phyloP scores from a whole-genome alignment of 495 filamentous ascomycete genomes.

The Massariosphaeria phaeospora region DNA sequence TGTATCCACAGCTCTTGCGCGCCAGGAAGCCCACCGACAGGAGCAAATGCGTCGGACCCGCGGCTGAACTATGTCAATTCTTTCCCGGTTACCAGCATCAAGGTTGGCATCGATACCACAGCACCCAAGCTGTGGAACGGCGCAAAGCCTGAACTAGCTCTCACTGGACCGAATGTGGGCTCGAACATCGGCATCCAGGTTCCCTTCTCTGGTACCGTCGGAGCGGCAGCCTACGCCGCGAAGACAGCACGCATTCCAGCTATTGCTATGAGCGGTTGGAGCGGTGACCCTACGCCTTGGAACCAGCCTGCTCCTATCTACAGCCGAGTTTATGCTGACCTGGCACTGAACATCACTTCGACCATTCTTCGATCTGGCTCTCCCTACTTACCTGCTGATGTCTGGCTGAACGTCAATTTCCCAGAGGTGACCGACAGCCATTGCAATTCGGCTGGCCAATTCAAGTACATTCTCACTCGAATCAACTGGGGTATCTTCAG shows the following conservation, averaged over 20 bases:
- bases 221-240: slow-evolving; percentile 55
- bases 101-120: slow-evolving; percentile 56
- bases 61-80: slow-evolving; percentile 66
- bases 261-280: slow-evolving; percentile 59
- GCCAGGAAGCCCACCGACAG: slow-evolving; percentile 49
- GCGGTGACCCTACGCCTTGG: slow-evolving; percentile 50
- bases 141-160: slow-evolving; percentile 50
- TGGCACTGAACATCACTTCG: slow-evolving; percentile 54
- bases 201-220: slow-evolving; percentile 59
- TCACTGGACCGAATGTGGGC: slow-evolving; percentile 63
- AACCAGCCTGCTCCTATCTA: slow-evolving; percentile 48
- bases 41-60: slow-evolving; percentile 52
- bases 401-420: slow-evolving; percentile 67
- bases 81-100: slow-evolving; percentile 60
- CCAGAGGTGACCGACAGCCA: slow-evolving; percentile 44
- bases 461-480: slow-evolving; percentile 57
- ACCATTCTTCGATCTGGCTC: slow-evolving; percentile 49
- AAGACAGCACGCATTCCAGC: slow-evolving; percentile 52
- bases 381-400: slow-evolving; percentile 55
- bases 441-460: slow-evolving; percentile 48
- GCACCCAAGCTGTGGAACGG: slow-evolving; percentile 50
- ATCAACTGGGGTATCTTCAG: slow-evolving; percentile 54
- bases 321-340: slow-evolving; percentile 55
- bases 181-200: slow-evolving; percentile 51
- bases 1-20: slow-evolving; percentile 46